Evolutionary conservation across 2,329 filamentous ascomycete species (phyloP), one percentile per base, ranked within the genome.

Genomic region (Raffaelea albimanens): DNA sequence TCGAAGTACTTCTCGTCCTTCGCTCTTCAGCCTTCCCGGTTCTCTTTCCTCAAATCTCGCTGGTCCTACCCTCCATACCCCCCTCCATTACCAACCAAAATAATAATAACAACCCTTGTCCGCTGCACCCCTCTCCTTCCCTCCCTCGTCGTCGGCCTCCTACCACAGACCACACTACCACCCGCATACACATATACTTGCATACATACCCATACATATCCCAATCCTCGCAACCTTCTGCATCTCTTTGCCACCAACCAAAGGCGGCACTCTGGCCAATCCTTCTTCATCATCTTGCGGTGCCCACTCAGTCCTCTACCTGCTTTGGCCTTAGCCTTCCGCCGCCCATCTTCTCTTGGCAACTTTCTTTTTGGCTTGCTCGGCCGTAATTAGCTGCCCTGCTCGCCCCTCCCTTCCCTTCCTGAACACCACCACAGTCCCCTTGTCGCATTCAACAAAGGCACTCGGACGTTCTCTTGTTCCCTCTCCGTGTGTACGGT

Each of bases 181-280:
- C 25, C 25, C 13, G 13, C 25, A 29, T 29, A 29, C 25, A 29
- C 25, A 29, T 29, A 29, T 7, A 29, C 25, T 13, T 29, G 13
- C 25, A 29, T 29, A 29, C 40, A 41, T 22, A 10, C 20, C 13
- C 21, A 41, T 41, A 20, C 40, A n/a, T 29, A 11, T 29, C 14
- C 40, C 11, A 8, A 4, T 23, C 22, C 40, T 21, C 31, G 40
- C 25, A 23, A 43, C 40, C 21, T 5, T 23, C 16, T 22, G 23
- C 40, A 42, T 33, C 40, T 13, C 41, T 21, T 38, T 38, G 43
- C 43, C 43, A 44, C 43, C 31, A 36, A 18, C 43, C 20, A n/a
- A 4, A 18, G 13, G 31, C 43, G 31, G 31, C 43, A 21, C 13
- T 36, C 20, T 38, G 20, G 23, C 44, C 44, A 46, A 46, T 40